Evolutionary conservation across 2,329 filamentous ascomycete genomes (phyloP), one percentile per base, ranked within the genome.

Genomic region (Mycosphaerella sp.): DNA sequence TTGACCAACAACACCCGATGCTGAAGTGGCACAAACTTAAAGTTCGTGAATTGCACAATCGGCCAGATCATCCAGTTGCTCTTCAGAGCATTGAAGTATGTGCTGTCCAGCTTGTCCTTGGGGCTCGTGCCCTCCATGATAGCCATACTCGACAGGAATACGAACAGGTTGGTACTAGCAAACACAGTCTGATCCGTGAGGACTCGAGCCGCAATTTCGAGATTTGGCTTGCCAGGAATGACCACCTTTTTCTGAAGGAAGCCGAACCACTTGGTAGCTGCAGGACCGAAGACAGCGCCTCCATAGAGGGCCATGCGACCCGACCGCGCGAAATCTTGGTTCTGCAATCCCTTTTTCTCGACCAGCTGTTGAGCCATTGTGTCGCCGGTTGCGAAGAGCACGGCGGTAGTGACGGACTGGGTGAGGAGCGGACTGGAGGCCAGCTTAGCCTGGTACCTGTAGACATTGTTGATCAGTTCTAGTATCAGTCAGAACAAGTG

Each of bases 321-420:
- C 27, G 87, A 90, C 47, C 87, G 80, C 25, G 74, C 73, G 34
- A 82, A 64, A 62, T 87, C 72, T 69, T 98, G 91, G 59, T 86
- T 85, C 61, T 84, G 73, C 21, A 86, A 60, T 14, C 89, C 90
- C 64, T 79, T 84, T 69, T 82, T 84, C 73, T 97, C 91, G 53
- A 98, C 87, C 32, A 82, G 77, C 73, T 97, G 91, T 72, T 98
- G 93, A 34, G 93, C 89, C 60, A 94, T 84, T 54, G 86, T 77
- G 73, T 98, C 93, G 64, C 93, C 93, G 12, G 89, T 87, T 52
- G 86, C 90, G 69, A 97, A 98, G 57, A 98, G 84, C 53, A 97
- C 79, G 43, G 88, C 86, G 35, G 91, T 96, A 50, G 89, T 95
- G 63, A 95, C 74, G 68, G 85, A 87, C 76, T 95, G 89, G 9